Percentiles rank a stretch among this genome's conserved stretches.
These are phyloP conservation scores for Goffeauzyma gilvescens DNA, from an alignment of 768 basidiomycete genomes.

Conservation along the genomic window DNA sequence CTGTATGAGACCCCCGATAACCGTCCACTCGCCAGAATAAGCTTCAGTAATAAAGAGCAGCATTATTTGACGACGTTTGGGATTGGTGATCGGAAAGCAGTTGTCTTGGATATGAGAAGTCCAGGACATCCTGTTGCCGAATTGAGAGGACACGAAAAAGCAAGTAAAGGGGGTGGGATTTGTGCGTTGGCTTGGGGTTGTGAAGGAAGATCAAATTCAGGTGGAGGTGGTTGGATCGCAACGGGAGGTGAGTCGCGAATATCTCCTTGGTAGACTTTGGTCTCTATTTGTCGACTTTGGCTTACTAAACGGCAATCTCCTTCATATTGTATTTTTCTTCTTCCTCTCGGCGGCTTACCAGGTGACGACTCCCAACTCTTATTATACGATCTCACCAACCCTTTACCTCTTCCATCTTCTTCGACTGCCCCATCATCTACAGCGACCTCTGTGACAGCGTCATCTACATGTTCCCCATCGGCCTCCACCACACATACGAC, in stretches of 20 bases:
- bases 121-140: slow-evolving; percentile 92
- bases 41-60: slow-evolving; percentile 36
- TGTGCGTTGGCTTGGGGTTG: slow-evolving; percentile 84
- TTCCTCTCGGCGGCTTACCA: slow-evolving; percentile 25
- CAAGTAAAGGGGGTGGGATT: slow-evolving; percentile 35
- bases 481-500: slow-evolving; percentile 11
- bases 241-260: slow-evolving; percentile 49
- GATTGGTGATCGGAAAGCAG: slow-evolving; percentile 70
- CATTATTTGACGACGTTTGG: slow-evolving; percentile 97
- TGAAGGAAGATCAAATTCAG: slow-evolving; percentile 27
- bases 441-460: slow-evolving; percentile 34
- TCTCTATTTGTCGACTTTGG: slow-evolving; percentile 2
- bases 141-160: slow-evolving; percentile 56
- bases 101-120: slow-evolving; percentile 90
- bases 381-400: slow-evolving; percentile 59
- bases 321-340: neutral
- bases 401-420: slow-evolving; percentile 16
- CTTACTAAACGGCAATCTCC: neutral
- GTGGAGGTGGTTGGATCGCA: slow-evolving; percentile 60
- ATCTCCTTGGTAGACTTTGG: slow-evolving; percentile 7
- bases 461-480: slow-evolving; percentile 7
- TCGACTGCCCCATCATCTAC: slow-evolving; percentile 35
- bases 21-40: slow-evolving; percentile 27
- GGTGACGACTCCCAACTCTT: slow-evolving; percentile 89
- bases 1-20: slow-evolving; percentile 52